A percentile compares a stretch with the other conserved stretches of the same genome.
Conservation (phyloP, 441 rosid species). For the Brassica hybrid region DNA sequence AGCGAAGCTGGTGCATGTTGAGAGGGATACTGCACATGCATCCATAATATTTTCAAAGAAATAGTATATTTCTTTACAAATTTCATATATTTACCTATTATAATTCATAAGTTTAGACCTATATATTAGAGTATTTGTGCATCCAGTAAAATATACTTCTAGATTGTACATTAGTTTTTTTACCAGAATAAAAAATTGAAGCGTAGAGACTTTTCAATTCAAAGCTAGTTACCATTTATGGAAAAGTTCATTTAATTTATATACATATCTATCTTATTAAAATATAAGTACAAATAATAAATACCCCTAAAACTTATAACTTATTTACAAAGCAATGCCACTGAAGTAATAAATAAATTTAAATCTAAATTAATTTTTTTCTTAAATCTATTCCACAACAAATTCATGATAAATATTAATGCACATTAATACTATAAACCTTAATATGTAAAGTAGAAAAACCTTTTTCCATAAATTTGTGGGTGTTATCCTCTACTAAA, state of each 20-base stretch:
- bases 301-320: no score
- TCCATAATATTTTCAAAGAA: background rate
- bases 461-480: no score
- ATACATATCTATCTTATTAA: background rate
- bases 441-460: no score
- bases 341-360: no score
- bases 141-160: background rate
- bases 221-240: background rate
- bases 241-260: conserved; percentile 1
- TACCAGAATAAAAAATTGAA: background rate
- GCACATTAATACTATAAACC: no score
- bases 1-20: background rate
- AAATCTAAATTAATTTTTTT: no score
- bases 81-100: conserved; percentile 7
- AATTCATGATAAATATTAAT: no score
- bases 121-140: background rate
- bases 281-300: no score
- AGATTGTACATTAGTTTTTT: background rate
- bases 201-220: background rate
- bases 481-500: no score
- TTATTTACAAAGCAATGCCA: no score
- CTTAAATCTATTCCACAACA: no score
- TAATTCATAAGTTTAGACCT: background rate
- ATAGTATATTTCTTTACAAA: background rate
- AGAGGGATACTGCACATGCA: background rate